These are phyloP conservation scores for Tremella fuciformis DNA, from an alignment of 768 basidiomycete genomes.

Conservation along the genomic window DNA sequence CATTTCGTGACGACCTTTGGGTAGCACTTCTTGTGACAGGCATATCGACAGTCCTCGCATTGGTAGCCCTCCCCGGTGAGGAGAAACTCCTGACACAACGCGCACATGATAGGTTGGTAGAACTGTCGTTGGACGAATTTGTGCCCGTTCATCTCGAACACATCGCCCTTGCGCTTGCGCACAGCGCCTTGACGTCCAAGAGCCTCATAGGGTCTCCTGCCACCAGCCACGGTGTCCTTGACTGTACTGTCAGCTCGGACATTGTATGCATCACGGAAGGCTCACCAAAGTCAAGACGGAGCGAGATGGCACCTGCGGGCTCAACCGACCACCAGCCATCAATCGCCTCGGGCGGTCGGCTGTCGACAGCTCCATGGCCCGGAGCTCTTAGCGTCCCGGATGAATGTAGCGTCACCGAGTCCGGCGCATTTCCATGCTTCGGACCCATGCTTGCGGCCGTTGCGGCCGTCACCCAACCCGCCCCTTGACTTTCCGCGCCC, in stretches of 20 bases:
- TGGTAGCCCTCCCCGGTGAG: conserved; percentile 97
- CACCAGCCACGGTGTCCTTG: conserved; percentile 84
- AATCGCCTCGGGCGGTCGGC: conserved; percentile 65
- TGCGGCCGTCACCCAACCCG: conserved; percentile 80
- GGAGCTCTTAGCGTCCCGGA: conserved; percentile 38
- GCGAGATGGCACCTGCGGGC: conserved; percentile 86
- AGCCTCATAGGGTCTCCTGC: conserved; percentile 88
- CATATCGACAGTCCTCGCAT: conserved; percentile 98
- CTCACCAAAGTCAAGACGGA: conserved; percentile 90
- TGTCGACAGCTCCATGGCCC: conserved; percentile 17
- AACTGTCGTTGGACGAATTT: conserved; percentile 96
- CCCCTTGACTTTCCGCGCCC: conserved; percentile 71
- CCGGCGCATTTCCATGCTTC: conserved; percentile 34
- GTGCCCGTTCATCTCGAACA: conserved; percentile 99
- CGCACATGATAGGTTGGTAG: conserved; percentile 97
- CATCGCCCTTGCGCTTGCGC: conserved; percentile 94
- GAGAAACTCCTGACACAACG: conserved; percentile 95
- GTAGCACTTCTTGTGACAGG: conserved; percentile 98
- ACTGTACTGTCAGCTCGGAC: conserved; percentile 57
- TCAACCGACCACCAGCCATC: conserved; percentile 98
- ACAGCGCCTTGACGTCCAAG: conserved; percentile 97
- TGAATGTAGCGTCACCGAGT: conserved; percentile 37
- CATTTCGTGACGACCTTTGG: conserved; percentile 99
- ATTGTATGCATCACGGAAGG: conserved; percentile 21
- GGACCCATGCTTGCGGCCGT: conserved; percentile 55